Base-by-base conservation (phyloP, 2,329 filamentous ascomycete species). In the Aspergillus sp. region DNA sequence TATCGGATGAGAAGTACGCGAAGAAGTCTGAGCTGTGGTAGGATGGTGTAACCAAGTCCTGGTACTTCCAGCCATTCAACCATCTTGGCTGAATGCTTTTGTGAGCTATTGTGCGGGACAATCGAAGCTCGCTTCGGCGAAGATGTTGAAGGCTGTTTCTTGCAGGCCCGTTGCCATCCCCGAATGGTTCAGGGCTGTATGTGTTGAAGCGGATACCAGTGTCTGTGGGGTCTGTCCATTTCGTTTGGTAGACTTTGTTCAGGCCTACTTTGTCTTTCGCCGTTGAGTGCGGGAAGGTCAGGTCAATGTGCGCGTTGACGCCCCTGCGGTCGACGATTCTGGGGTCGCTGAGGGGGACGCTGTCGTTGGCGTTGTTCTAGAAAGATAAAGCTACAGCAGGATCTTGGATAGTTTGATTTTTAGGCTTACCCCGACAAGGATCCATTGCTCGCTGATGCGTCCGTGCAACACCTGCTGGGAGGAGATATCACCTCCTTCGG, bases 21-120 rank as follows among this genome's bases (percentile, higher is more conserved):
- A 80, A 79, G 9, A 94, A 83, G 31, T 91, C 91, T 19, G 87
- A 84, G 1, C 81, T 79, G 72, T 88, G 85, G 67, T 91, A 89
- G 17, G 89, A 86, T 45, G 87, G 86, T 46, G 92, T 85, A 19
- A 91, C 83, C n/a, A 90, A 88, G 30, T 79, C 84, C 65, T 85
- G 83, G 66, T 84, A 84, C 47, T 80, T 81, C 74, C 78, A 84
- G 76, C 74, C 31, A 75, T 63, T 3, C 74, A 71, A 15, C 59
- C 50, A 19, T 55, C 75, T 9, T 64, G 52, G 31, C 57, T 75
- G 62, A 79, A 87, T 3, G 82, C 83, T 41, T 81, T 76, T 2
- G 81, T 80, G 59, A 86, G 72, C 84, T 84, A 87, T 71, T 86
- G 86, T 0, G 81, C 79, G 0, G 84, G 81, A 68, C 85, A 87